Base-by-base conservation (phyloP, 1,284 basidiomycete species). In the Fomitopsis schrenkii region DNA sequence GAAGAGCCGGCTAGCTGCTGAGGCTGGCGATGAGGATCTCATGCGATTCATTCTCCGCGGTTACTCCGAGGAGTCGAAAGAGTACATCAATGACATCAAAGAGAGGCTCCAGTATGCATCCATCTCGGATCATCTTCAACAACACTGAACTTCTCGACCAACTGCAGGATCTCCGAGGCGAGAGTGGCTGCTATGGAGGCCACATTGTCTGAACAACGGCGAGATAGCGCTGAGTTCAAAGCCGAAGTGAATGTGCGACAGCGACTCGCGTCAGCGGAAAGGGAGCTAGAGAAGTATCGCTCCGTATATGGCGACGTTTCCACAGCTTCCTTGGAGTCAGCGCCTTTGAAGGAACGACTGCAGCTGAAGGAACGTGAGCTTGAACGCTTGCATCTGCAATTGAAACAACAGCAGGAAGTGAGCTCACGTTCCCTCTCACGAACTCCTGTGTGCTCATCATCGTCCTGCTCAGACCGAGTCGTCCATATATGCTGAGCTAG, bases 401-500 rank as follows among this genome's bases (percentile, higher is more conserved):
- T 83, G 36, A 76, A 74, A 45, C 83, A 90, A 65, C 81, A 80
- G 52, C 76, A 75, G 56, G 78, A 84, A 76, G 86, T 85, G 6
- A 14, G 10, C 33, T 22, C 17, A 7, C 15, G 5, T 58, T 9
- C 48, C 17, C 17, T 15, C 45, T 12, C n/a, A 17, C 33, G 56
- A 41, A 26, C 57, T n/a, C n/a, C 14, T 44, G 50, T 22, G 7
- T 54, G 30, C 40, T 40, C 30, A 41, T 17, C 17, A 22, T 38
- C 17, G 17, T 12, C 30, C 2, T 48, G 28, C 7, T 0, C 68
- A 94, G 84, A 82, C 89, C 5, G 89, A 93, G 64, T 81, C 86
- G n/a, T 84, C 90, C 30, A 74, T 96, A 26, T 97, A 93, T 69
- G 80, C 86, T 44, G 96, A 98, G 75, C 78, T 98, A 5, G 95